These are phyloP conservation scores for Leonotis leonurus DNA, from an alignment of 257 asterid genomes.

Conservation along the genomic window DNA sequence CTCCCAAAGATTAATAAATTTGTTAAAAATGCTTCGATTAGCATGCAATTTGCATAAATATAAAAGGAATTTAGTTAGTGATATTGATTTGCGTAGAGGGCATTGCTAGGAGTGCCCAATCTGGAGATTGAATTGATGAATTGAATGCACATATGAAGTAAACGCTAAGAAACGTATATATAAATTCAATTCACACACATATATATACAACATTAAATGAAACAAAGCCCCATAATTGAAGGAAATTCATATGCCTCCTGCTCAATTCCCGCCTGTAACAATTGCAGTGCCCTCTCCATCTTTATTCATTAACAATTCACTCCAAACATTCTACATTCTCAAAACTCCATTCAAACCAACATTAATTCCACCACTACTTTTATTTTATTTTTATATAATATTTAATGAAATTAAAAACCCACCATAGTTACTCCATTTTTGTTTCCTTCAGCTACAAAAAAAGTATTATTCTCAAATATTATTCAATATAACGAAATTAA, in stretches of 20 bases:
- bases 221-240: slow-evolving; percentile 18
- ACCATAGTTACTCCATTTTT: too few species aligned
- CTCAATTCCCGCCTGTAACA: slow-evolving; percentile 25
- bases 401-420: background rate
- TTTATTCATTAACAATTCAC: background rate
- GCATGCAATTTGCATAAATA: too few species aligned
- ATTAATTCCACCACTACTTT: background rate
- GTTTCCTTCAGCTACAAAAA: background rate
- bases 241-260: slow-evolving; percentile 23
- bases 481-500: too few species aligned
- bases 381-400: too few species aligned
- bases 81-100: slow-evolving; percentile 16
- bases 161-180: slow-evolving; percentile 26
- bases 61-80: background rate
- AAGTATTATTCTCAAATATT: too few species aligned
- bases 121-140: too few species aligned
- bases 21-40: too few species aligned
- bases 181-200: background rate
- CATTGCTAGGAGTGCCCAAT: slow-evolving; percentile 19
- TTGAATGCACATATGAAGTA: slow-evolving; percentile 28
- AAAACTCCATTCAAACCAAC: slow-evolving; percentile 2
- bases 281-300: slow-evolving; percentile 10
- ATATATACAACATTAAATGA: background rate
- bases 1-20: too few species aligned
- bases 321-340: slow-evolving; percentile 7